These are phyloP conservation scores for Metarhizium sp. DNA, from an alignment of 2,329 filamentous ascomycete species.

Conservation along the genomic window DNA sequence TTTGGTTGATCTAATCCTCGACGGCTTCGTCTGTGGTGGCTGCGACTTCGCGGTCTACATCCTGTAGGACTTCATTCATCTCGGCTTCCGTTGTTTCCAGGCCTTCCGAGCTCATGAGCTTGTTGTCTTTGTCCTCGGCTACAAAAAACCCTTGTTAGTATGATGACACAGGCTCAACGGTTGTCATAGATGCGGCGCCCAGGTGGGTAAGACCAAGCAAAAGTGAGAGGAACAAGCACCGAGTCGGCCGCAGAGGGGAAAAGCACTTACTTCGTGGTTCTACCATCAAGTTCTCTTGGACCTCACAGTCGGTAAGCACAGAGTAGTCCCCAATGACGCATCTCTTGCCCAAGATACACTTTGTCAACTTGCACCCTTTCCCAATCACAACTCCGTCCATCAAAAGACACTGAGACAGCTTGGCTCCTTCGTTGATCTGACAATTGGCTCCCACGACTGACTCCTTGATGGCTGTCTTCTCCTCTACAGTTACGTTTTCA, in stretches of 20 bases:
- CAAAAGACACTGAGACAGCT: slow-evolving; percentile 75
- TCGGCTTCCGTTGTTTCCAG: slow-evolving; percentile 56
- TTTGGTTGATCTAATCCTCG: slow-evolving; percentile 5
- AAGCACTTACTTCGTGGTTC: slow-evolving; percentile 60
- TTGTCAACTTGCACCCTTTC: slow-evolving; percentile 73
- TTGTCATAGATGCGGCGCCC: neutral
- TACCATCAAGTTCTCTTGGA: slow-evolving; percentile 81
- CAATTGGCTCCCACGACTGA: slow-evolving; percentile 81
- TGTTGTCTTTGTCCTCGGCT: slow-evolving; percentile 60
- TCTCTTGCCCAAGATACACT: slow-evolving; percentile 75
- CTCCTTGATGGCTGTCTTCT: slow-evolving; percentile 88
- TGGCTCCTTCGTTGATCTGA: slow-evolving; percentile 76
- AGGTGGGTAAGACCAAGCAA: neutral
- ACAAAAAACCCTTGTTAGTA: slow-evolving; percentile 4
- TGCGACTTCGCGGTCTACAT: slow-evolving; percentile 28
- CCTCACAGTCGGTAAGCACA: slow-evolving; percentile 79
- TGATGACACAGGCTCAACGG: neutral
- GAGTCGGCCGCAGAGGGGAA: neutral
- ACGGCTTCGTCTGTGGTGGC: slow-evolving; percentile 12
- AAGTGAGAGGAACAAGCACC: neutral
- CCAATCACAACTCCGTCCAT: slow-evolving; percentile 90
- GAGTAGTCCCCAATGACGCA: slow-evolving; percentile 75
- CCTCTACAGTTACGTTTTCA: slow-evolving; percentile 81
- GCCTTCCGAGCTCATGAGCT: slow-evolving; percentile 58
- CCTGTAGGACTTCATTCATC: slow-evolving; percentile 42